Evolutionary conservation across 1,284 basidiomycete genomes (phyloP).

Genomic region (Trametes hirsuta): DNA sequence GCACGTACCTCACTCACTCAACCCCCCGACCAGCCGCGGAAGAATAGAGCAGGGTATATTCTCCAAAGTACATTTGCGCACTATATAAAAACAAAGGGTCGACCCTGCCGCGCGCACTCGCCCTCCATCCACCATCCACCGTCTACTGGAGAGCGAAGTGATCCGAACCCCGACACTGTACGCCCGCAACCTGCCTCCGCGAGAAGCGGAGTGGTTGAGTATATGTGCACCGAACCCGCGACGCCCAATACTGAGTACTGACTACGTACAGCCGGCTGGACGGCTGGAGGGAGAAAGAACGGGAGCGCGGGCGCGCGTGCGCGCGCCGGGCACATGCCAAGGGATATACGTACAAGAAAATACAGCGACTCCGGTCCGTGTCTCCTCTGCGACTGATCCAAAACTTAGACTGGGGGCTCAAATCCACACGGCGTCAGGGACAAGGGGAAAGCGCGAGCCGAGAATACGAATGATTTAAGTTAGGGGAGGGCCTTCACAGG

Average conservation of each 20-base stretch:
- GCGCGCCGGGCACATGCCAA: conserved; percentile 1
- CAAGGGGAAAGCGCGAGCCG: background rate
- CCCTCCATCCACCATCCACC: background rate
- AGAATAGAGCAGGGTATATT: conserved; percentile 12
- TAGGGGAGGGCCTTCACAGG: conserved; percentile 28
- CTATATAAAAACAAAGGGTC: background rate
- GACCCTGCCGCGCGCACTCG: background rate
- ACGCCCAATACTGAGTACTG: conserved; percentile 7
- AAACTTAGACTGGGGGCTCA: background rate
- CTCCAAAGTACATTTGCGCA: conserved; percentile 13
- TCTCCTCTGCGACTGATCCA: background rate
- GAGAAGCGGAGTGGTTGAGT: background rate
- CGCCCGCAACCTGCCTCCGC: background rate
- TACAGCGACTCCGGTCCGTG: conserved; percentile 19
- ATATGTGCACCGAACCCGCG: conserved; percentile 20
- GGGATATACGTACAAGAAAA: conserved; percentile 23
- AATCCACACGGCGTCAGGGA: background rate
- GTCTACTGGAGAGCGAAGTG: background rate
- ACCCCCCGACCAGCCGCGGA: background rate
- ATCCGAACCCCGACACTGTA: background rate
- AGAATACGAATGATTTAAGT: conserved; percentile 13
- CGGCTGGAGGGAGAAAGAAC: background rate
- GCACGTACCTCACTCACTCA: background rate
- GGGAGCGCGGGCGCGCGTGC: background rate
- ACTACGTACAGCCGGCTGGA: background rate